Evolutionary conservation across 108 stramenopile species (phyloP).

Genomic region (Pseudonitzschia multiseries): DNA sequence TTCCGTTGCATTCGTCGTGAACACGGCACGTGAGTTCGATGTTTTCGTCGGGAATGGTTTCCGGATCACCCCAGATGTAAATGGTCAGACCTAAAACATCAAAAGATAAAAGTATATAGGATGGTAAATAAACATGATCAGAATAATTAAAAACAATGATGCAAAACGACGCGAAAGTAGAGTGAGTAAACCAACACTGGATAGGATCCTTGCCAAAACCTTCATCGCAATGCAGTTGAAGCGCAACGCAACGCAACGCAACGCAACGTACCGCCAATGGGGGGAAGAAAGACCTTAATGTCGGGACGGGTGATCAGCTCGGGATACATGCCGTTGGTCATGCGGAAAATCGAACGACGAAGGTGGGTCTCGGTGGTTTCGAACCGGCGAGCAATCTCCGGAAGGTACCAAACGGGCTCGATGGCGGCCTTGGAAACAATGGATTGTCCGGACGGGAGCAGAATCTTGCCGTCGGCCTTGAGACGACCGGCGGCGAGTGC

Average conservation of each 20-base stretch:
- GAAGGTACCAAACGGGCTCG: conserved; percentile 99
- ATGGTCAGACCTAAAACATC: conserved; percentile 63
- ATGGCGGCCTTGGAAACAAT: conserved; percentile 97
- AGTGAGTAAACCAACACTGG: neutral
- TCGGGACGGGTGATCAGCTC: conserved; percentile 97
- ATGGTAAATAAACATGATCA: too few relatives aligned
- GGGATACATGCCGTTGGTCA: conserved; percentile 99
- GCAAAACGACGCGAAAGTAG: too few relatives aligned
- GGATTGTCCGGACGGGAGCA: conserved; percentile 87
- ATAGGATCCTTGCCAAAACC: too few relatives aligned
- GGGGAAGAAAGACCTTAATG: conserved; percentile 97
- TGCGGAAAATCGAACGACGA: conserved; percentile 94
- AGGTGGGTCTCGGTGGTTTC: conserved; percentile 88
- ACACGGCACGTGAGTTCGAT: conserved; percentile 96
- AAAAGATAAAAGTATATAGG: neutral
- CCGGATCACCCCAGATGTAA: conserved; percentile 99
- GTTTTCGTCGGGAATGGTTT: conserved; percentile 95
- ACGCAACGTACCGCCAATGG: conserved; percentile 85
- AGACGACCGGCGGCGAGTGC: conserved; percentile 86
- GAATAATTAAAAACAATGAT: too few relatives aligned
- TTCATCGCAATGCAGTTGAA: too few relatives aligned
- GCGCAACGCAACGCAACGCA: neutral
- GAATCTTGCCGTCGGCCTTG: conserved; percentile 89
- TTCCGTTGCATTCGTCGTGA: conserved; percentile 99
- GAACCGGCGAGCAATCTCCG: conserved; percentile 96